phyloP scores from a whole-genome alignment of 1,284 basidiomycete genomes.

The Rhodotorula glutinis region DNA sequence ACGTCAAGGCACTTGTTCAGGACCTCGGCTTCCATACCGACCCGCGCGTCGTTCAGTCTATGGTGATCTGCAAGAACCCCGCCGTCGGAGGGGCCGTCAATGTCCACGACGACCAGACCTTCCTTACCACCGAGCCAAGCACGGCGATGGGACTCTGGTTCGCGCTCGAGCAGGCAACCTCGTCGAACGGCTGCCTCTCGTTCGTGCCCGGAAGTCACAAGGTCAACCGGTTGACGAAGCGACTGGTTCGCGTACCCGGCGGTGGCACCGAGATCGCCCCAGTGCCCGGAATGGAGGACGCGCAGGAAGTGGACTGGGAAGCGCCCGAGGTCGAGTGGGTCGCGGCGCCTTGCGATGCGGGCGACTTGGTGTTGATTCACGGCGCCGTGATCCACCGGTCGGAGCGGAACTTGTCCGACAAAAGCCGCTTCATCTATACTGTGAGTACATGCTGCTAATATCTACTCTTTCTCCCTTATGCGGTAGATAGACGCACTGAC shows the following conservation, averaged over 20 bases:
- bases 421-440: constrained; percentile 83
- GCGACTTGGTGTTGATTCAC: constrained; percentile 80
- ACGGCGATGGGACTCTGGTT: constrained; percentile 94
- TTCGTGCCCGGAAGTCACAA: constrained; percentile 90
- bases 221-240: constrained; percentile 62
- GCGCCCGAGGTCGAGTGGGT: constrained; percentile 59
- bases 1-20: constrained; percentile 62
- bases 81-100: constrained; percentile 77
- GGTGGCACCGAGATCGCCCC: constrained; percentile 70
- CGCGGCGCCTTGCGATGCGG: constrained; percentile 70
- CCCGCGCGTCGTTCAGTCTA: constrained; percentile 75
- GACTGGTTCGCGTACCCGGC: constrained; percentile 66
- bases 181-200: constrained; percentile 79
- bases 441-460: too few species aligned
- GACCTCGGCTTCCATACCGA: constrained; percentile 76
- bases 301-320: constrained; percentile 39
- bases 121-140: constrained; percentile 80
- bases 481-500: too few species aligned
- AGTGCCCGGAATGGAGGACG: constrained; percentile 50
- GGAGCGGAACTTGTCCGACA: constrained; percentile 65
- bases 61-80: constrained; percentile 71
- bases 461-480: too few species aligned
- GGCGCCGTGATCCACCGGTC: constrained; percentile 72
- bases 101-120: constrained; percentile 57
- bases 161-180: constrained; percentile 81